phyloP scores from a whole-genome alignment of 2,329 filamentous ascomycete genomes.

The Ophiostoma sp. region DNA sequence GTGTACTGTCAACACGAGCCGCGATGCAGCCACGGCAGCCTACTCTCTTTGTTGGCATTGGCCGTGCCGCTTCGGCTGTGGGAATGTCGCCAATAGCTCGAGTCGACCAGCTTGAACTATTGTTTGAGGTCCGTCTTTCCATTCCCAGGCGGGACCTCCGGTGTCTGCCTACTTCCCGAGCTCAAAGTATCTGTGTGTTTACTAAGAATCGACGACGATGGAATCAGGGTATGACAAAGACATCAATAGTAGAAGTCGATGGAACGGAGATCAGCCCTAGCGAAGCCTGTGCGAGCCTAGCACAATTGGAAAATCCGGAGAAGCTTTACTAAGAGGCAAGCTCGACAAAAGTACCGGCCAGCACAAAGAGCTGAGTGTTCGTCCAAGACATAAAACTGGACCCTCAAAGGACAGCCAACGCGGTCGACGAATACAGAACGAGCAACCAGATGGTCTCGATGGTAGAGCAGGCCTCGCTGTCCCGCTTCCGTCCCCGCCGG shows the following conservation, averaged over 20 bases:
- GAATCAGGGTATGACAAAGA: neutral
- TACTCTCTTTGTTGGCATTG: no score
- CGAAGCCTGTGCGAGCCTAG: neutral
- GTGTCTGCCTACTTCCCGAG: neutral
- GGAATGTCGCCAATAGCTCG: no score
- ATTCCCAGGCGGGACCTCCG: neutral
- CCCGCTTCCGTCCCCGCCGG: neutral
- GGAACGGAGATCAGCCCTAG: neutral
- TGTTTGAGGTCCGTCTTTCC: no score
- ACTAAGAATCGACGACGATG: neutral
- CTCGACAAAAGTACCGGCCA: neutral
- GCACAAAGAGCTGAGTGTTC: neutral
- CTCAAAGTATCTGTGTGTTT: neutral
- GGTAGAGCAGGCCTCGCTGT: neutral
- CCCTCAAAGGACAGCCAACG: neutral
- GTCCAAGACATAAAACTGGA: slow-evolving; percentile 3
- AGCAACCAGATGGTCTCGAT: no score
- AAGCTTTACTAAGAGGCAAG: neutral
- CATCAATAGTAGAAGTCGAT: neutral
- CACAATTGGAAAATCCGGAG: neutral
- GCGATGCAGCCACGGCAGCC: no score
- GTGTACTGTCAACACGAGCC: no score
- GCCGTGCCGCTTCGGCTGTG: no score
- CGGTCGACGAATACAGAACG: no score
- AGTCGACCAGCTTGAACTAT: no score